Percentiles rank a stretch among this genome's conserved stretches.
These are phyloP conservation scores for Megacollybia platyphylla DNA, from an alignment of 1,284 basidiomycete species.

Conservation along the genomic window DNA sequence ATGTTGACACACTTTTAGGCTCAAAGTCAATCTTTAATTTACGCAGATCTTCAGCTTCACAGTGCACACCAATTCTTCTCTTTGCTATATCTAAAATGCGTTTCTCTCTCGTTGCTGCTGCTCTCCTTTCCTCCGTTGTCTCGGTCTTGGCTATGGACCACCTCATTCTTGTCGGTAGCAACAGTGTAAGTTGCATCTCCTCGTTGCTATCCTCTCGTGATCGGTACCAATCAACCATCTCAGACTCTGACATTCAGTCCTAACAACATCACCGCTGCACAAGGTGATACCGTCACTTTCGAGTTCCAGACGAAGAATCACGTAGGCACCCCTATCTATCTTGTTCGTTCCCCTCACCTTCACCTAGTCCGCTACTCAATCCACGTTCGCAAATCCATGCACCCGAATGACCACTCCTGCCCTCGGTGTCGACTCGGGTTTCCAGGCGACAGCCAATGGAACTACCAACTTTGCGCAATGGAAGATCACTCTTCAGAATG, in stretches of 20 bases:
- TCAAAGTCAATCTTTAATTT: constrained; percentile 4
- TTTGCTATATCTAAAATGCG: constrained; percentile 7
- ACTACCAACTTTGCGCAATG: constrained; percentile 11
- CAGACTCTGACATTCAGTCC: not conserved
- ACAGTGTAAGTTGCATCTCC: constrained; percentile 7
- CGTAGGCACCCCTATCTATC: not conserved
- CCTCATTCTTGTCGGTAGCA: constrained; percentile 8
- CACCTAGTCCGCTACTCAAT: constrained; percentile 10
- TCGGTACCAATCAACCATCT: not conserved
- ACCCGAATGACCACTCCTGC: constrained; percentile 1
- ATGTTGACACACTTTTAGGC: constrained; percentile 3
- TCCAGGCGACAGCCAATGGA: constrained; percentile 9
- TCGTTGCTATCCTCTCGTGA: not conserved
- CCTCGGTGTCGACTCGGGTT: constrained; percentile 12
- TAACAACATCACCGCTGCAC: constrained; percentile 4
- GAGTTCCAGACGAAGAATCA: constrained; percentile 10
- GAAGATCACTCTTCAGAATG: constrained; percentile 12
- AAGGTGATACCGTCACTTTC: constrained; percentile 8
- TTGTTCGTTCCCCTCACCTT: not conserved
- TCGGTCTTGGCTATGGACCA: constrained; percentile 7
- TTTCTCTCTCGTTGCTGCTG: constrained; percentile 7
- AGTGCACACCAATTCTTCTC: constrained; percentile 1
- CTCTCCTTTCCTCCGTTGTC: constrained; percentile 5
- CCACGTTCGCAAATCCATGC: constrained; percentile 12
- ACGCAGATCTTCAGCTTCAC: not conserved